A percentile compares a stretch with the other conserved stretches of the same genome.
Evolutionary conservation across 352 stramenopile species (phyloP).

Genomic region (Phytophthora kernoviae): DNA sequence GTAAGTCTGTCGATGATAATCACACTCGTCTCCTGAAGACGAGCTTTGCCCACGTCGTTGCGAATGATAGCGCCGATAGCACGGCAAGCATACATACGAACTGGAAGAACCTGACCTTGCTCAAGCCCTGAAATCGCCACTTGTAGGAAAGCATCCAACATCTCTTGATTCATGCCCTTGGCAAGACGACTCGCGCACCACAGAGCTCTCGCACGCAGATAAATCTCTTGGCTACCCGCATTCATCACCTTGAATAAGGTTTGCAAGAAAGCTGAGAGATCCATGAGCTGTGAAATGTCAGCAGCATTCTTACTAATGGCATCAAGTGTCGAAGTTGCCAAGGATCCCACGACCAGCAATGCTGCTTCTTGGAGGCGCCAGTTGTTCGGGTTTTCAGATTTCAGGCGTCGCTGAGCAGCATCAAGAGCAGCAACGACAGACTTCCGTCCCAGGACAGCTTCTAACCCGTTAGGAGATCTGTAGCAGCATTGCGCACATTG

Average conservation of each 20-base stretch:
- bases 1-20: constrained; percentile 67
- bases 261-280: constrained; percentile 68
- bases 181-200: constrained; percentile 83
- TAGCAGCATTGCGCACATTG: constrained; percentile 76
- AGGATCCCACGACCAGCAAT: constrained; percentile 67
- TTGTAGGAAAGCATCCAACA: constrained; percentile 74
- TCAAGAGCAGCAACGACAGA: constrained; percentile 58
- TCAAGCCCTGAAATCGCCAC: constrained; percentile 78
- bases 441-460: constrained; percentile 67
- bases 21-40: constrained; percentile 51
- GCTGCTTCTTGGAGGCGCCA: constrained; percentile 82
- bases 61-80: constrained; percentile 73
- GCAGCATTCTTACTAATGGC: constrained; percentile 56
- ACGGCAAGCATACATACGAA: constrained; percentile 81
- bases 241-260: constrained; percentile 86
- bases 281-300: constrained; percentile 54
- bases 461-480: constrained; percentile 70
- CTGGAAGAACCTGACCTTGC: constrained; percentile 67
- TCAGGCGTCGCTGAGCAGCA: constrained; percentile 68
- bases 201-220: constrained; percentile 73
- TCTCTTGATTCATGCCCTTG: constrained; percentile 70
- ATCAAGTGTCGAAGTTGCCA: constrained; percentile 65
- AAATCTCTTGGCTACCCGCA: constrained; percentile 61
- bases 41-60: constrained; percentile 60
- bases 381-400: constrained; percentile 45